A percentile compares a stretch with the other conserved stretches of the same genome.
phyloP scores from a whole-genome alignment of 192 early-diverging fungal species.

The Jimgerdemannia lactiflua region DNA sequence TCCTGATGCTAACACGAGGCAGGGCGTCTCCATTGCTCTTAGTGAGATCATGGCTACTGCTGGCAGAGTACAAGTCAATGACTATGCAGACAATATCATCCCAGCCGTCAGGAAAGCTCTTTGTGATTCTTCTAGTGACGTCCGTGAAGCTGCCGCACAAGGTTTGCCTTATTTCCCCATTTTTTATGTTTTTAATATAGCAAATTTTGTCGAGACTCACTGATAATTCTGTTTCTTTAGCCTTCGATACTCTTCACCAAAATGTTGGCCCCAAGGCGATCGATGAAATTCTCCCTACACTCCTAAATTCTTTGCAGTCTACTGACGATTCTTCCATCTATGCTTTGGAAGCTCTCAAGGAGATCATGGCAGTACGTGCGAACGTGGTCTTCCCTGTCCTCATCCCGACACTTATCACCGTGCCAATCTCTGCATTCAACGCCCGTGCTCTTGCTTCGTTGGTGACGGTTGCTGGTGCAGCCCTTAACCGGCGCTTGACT shows the following conservation, averaged over 20 bases:
- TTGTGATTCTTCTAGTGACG: conserved; percentile 78
- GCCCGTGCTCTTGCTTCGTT: conserved; percentile 87
- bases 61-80: conserved; percentile 73
- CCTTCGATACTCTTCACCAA: conserved; percentile 94
- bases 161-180: conserved; percentile 13
- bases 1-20: conserved; percentile 64
- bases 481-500: conserved; percentile 78
- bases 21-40: conserved; percentile 93
- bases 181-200: background rate
- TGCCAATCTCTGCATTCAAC: conserved; percentile 89
- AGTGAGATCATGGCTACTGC: conserved; percentile 89
- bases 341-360: conserved; percentile 94
- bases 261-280: conserved; percentile 89
- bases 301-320: conserved; percentile 75
- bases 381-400: conserved; percentile 98
- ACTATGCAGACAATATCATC: conserved; percentile 84
- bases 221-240: conserved; percentile 12
- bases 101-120: conserved; percentile 83
- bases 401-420: conserved; percentile 89
- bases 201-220: background rate
- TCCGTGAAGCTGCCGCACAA: conserved; percentile 92
- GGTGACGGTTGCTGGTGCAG: conserved; percentile 85
- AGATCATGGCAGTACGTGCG: conserved; percentile 96
- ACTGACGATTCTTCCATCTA: conserved; percentile 55
- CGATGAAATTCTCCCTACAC: conserved; percentile 87